Base-by-base conservation (phyloP, 257 asterid genomes). In the Penstemon eatonii region DNA sequence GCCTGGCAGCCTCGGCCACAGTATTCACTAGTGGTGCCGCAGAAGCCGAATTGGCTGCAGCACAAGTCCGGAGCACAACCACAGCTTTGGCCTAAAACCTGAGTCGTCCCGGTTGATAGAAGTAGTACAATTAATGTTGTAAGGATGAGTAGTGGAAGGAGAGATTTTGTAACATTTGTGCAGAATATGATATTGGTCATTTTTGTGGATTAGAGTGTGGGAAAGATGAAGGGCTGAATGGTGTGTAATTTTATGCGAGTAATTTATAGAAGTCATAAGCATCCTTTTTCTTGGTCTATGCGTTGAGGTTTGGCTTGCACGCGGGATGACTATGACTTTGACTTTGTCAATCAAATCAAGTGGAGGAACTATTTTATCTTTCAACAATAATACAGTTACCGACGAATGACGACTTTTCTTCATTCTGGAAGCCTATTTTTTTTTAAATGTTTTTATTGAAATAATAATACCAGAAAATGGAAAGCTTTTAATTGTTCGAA, bases 41-140 rank as follows among this genome's bases (percentile, higher is more conserved):
- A 84, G 12, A 63, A 81, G 46, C 89, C 89, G 55, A 19, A 77
- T 8, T 12, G 74, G 72, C 85, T 81, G 57, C 89, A 84, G 63
- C 89, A 84, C 50, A 69, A 38, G 54, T 80, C 65, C 4, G 74
- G 13, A 0, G 77, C 55, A n/a, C 89, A 84, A 39, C 83, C 70
- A 54, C 89, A 81, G 64, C 82, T 75, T 4, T 84, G 87, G 52
- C 75, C 73, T 36, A 62, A 58, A 4, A 49, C 76, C 4, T 2
- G 18, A 3, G 45, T 45, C 7, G 53, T 25, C 33, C 33, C 63
- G 66, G 70, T 8, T 18, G 67, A 56, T 6, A 81, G 54, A 60
- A 81, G 41, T 51, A 1, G 33, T 1, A 25, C 33, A 25, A 57
- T 49, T 33, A n/a, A n/a, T n/a, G 78, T 60, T 4, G 69, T 25